A percentile compares a stretch with the other conserved stretches of the same genome.
Evolutionary conservation across 164 flowering plant genomes (phyloP).

Genomic region (Taxillus chinensis): DNA sequence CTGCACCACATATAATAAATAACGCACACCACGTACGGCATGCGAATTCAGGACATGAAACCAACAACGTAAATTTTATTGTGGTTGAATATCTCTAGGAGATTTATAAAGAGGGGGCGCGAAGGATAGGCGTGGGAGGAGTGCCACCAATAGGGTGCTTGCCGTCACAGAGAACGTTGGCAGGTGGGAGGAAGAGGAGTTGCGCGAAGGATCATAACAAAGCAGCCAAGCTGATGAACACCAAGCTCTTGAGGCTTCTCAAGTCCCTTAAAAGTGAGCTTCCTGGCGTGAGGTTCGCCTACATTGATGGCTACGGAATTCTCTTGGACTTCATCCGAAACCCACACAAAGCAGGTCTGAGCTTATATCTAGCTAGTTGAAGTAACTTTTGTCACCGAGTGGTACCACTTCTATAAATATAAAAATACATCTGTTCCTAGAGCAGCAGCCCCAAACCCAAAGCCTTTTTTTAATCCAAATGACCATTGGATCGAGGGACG

Average conservation of each 20-base stretch:
- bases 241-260: constrained; percentile 19
- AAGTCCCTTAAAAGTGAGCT: constrained; percentile 8
- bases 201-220: constrained; percentile 26
- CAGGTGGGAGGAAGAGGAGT: constrained; percentile 23
- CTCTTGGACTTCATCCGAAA: constrained; percentile 21
- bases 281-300: constrained; percentile 11
- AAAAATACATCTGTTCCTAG: too few species aligned
- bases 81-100: neutral
- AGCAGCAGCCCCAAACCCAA: too few species aligned
- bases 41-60: too few species aligned
- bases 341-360: constrained; percentile 14
- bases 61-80: too few species aligned
- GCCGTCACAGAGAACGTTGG: constrained; percentile 38
- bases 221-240: constrained; percentile 21
- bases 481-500: too few species aligned
- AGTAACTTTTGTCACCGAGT: too few species aligned
- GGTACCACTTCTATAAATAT: too few species aligned
- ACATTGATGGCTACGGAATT: constrained; percentile 17
- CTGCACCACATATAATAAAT: neutral
- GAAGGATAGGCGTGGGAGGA: constrained; percentile 26
- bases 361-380: too few species aligned
- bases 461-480: too few species aligned
- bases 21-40: too few species aligned
- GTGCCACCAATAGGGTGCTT: constrained; percentile 47
- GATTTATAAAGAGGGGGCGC: constrained; percentile 24